Evolutionary conservation across 2,329 filamentous ascomycete species (phyloP).

Genomic region (Fusarium foetens): DNA sequence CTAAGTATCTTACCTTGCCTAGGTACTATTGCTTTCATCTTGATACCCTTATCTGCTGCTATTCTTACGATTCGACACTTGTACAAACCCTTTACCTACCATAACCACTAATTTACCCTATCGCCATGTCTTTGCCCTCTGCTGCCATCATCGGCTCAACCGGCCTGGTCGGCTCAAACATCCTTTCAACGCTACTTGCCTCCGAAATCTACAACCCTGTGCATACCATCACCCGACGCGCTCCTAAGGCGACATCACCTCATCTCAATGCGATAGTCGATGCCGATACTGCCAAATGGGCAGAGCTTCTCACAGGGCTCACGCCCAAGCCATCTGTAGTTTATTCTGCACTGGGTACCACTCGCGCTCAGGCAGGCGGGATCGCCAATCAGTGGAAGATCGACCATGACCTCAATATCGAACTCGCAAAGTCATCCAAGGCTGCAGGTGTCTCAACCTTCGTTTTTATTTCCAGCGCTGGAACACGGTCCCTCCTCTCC

Average conservation of each 20-base stretch:
- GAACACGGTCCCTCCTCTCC: slow-evolving; percentile 55
- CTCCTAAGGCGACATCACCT: slow-evolving; percentile 63
- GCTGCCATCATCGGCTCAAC: slow-evolving; percentile 71
- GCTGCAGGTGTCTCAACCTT: slow-evolving; percentile 77
- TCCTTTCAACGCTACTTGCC: slow-evolving; percentile 73
- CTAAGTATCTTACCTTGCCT: background rate
- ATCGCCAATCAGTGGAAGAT: slow-evolving; percentile 86
- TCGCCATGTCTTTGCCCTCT: slow-evolving; percentile 50
- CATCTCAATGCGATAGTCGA: slow-evolving; percentile 73
- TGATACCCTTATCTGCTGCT: slow-evolving; percentile 6
- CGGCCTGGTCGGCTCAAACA: slow-evolving; percentile 76
- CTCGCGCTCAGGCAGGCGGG: slow-evolving; percentile 77
- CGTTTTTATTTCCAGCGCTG: slow-evolving; percentile 76
- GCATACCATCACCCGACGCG: slow-evolving; percentile 73
- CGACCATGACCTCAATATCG: slow-evolving; percentile 86
- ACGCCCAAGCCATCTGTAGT: slow-evolving; percentile 69
- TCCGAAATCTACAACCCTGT: slow-evolving; percentile 63
- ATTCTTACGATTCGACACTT: background rate
- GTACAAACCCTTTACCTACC: background rate
- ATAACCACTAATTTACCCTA: background rate
- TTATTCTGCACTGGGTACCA: slow-evolving; percentile 85
- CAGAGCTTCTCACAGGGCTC: slow-evolving; percentile 65
- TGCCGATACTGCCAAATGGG: slow-evolving; percentile 76
- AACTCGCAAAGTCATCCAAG: slow-evolving; percentile 79
- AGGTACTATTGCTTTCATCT: background rate